A percentile compares a stretch with the other conserved stretches of the same genome.
phyloP scores from a whole-genome alignment of 73 alveolate genomes.

The Paramecium tetraurelia region DNA sequence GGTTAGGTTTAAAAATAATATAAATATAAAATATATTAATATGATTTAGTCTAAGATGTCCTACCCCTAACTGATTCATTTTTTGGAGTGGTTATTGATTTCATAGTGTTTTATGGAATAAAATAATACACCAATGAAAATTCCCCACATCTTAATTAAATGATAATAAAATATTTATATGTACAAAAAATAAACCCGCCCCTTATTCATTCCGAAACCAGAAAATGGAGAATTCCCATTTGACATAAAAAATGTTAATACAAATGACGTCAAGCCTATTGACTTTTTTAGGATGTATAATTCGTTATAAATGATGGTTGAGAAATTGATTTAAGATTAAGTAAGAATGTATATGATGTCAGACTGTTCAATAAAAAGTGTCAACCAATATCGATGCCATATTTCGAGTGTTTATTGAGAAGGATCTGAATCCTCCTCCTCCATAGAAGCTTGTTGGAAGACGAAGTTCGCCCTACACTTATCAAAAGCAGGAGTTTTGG shows the following conservation, averaged over 20 bases:
- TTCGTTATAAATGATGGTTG: slow-evolving; percentile 6
- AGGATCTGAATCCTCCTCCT: slow-evolving; percentile 29
- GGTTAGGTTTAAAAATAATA: neutral
- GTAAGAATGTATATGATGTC: neutral
- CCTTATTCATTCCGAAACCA: slow-evolving; percentile 44
- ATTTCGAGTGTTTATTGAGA: slow-evolving; percentile 1
- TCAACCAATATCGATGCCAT: slow-evolving; percentile 2
- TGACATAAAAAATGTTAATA: neutral
- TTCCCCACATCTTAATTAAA: neutral
- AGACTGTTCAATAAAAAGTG: neutral
- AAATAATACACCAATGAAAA: neutral
- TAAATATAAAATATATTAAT: neutral
- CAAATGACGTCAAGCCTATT: neutral
- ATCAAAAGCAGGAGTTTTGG: slow-evolving; percentile 34
- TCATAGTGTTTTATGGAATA: neutral
- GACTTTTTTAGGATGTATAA: slow-evolving; percentile 40
- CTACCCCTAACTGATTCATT: neutral
- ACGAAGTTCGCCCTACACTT: slow-evolving; percentile 26
- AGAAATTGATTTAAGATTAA: slow-evolving; percentile 1
- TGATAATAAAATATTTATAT: neutral
- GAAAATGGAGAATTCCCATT: slow-evolving; percentile 48
- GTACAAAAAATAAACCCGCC: slow-evolving; percentile 39
- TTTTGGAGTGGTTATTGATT: neutral
- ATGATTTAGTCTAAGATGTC: neutral
- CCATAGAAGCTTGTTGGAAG: neutral